Conservation (phyloP, 805 yeast genomes). For the Teunomyces kruisii region DNA sequence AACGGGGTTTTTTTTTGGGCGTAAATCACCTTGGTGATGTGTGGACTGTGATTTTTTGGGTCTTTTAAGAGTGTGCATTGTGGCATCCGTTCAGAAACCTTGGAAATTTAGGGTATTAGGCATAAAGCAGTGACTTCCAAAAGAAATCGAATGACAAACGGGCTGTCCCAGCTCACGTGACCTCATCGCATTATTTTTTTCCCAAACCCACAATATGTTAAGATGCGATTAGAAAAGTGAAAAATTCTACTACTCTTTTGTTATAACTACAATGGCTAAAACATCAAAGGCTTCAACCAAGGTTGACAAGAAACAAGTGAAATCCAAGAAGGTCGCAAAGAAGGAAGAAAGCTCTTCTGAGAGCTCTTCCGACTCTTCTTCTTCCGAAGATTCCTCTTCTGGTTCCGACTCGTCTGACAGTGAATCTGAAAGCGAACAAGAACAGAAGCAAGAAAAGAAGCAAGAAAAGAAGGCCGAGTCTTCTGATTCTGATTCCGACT, state of each 20-base stretch:
- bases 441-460: constrained; percentile 11
- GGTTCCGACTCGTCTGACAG: constrained; percentile 19
- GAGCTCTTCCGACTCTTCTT: constrained; percentile 16
- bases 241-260: neutral
- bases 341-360: constrained; percentile 17
- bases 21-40: too few relatives aligned
- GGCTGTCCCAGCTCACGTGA: neutral
- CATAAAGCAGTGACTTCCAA: neutral
- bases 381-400: constrained; percentile 23
- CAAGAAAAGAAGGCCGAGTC: constrained; percentile 12
- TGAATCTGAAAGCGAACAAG: constrained; percentile 26
- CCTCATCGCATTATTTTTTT: constrained; percentile 3
- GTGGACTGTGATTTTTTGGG: too few relatives aligned
- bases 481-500: constrained; percentile 15
- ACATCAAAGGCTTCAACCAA: constrained; percentile 29
- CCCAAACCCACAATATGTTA: neutral
- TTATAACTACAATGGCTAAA: constrained; percentile 38
- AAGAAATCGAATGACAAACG: neutral
- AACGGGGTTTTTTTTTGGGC: neutral
- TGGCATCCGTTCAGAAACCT: too few relatives aligned
- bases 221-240: constrained; percentile 2
- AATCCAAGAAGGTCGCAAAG: constrained; percentile 21
- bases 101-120: neutral
- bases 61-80: too few relatives aligned
- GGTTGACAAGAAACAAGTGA: constrained; percentile 22